Base-by-base conservation (phyloP, 2,329 filamentous ascomycete species). In the Aspergillus sp. region DNA sequence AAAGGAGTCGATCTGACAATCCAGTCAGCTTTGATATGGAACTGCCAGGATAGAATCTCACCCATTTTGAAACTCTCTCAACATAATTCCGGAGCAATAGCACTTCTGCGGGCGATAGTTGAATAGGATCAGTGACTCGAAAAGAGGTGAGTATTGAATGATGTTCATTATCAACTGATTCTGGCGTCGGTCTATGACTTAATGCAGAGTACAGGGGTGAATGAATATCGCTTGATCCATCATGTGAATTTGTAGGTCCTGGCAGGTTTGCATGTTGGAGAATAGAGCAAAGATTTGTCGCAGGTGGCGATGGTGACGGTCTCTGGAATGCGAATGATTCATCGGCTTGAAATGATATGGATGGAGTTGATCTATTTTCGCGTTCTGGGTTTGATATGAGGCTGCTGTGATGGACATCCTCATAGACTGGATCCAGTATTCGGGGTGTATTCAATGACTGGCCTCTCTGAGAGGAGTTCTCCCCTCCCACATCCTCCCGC, bases 11-110 rank as follows among this genome's bases (percentile, higher is more conserved):
- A 40, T 34, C 33, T 34, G n/a, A 8, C 12, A 6, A 7, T 13
- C 7, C 19, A 34, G 19, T 7, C 11, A 34, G 12, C 12, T n/a
- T 13, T 7, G 12, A 12, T 12, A 4, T 13, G 11, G 7, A n/a
- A 13, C 19, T 7, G n/a, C 8, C 7, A 12, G 6, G 33, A 7
- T 13, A 7, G 1, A 6, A 34, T 13, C 7, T 34, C 2, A 34
- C 36, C 43, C 36, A 34, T 42, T 30, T 35, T 29, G 40, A 42
- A 6, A 42, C 33, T 10, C 9, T 29, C 5, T 42, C 40, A 5
- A 42, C 40, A n/a, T 37, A 42, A 31, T 42, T 42, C 3, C 40
- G 33, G 13, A 42, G 37, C 10, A 42, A 13, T 4, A 12, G 10
- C 6, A 42, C 19, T 27, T 42, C 40, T 5, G n/a, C 33, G 7